Evolutionary conservation across 2,329 filamentous ascomycete species (phyloP), one percentile per base, ranked within the genome.

Genomic region (Capronia americana): DNA sequence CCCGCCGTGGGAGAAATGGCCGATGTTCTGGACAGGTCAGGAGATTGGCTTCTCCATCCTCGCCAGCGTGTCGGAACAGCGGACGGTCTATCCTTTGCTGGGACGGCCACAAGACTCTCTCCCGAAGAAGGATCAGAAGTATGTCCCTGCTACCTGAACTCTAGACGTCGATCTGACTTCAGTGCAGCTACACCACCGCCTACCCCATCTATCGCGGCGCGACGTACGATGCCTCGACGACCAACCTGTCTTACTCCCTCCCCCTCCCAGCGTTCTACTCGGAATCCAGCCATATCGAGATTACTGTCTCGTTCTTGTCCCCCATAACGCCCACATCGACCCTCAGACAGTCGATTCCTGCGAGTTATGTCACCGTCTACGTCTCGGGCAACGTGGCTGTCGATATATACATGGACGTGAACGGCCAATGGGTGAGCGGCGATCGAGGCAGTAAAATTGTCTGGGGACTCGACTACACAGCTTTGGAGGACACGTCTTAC

Each of bases 281-380:
- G 55, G 75, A 85, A 34, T 67, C 61, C 44, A 66, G 64, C 30
- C 55, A 60, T 32, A 30, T 73, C 24, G 82, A 88, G 64, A 80
- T 90, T 61, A 84, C 82, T 1, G 77, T 90, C 34, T 90, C 88
- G 8, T 90, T 86, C 69, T 81, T 93, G 58, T 93, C 91, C 7
- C 91, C 91, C 3, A 90, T 95, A 57, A 94, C 91, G 0, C 91
- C 91, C 1, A 91, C 90, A 0, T 93, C 91, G 63, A 93, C 91
- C 54, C 81, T 93, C 73, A 86, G 91, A 69, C 91, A 94, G 80
- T 88, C 90, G 17, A 86, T 95, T 34, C 92, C 92, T n/a, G 92
- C 92, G 11, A 88, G 89, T 28, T 96, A 96, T 75, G 75, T 96
- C 68, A 90, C 87, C 5, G 83, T 94, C 48, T 79, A 88, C 73